Evolutionary conservation across 1,139 yeast genomes (phyloP).

Genomic region (Magnusiomyces starmeri): DNA sequence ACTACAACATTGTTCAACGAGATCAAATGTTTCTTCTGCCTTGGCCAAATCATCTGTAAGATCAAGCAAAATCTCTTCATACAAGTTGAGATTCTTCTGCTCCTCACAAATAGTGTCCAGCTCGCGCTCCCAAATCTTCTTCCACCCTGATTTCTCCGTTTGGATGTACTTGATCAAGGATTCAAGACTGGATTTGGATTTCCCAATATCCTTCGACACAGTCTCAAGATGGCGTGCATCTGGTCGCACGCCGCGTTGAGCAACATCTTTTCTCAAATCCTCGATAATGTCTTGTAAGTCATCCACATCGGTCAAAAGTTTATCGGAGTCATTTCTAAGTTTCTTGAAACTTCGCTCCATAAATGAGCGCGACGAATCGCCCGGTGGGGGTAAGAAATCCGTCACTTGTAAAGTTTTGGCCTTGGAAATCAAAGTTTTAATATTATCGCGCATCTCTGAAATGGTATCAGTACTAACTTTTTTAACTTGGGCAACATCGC

Average conservation of each 20-base stretch:
- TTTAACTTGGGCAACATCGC: constrained; percentile 56
- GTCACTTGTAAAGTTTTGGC: constrained; percentile 43
- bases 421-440: constrained; percentile 42
- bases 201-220: constrained; percentile 56
- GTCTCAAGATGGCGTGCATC: constrained; percentile 62
- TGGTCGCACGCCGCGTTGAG: constrained; percentile 83
- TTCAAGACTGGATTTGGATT: constrained; percentile 48
- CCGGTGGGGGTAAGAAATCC: constrained; percentile 35
- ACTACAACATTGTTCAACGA: constrained; percentile 74
- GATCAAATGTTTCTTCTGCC: constrained; percentile 71
- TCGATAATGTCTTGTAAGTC: constrained; percentile 90
- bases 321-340: constrained; percentile 71
- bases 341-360: constrained; percentile 72
- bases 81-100: constrained; percentile 84
- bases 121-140: constrained; percentile 86
- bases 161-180: constrained; percentile 55
- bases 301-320: constrained; percentile 70
- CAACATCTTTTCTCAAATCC: constrained; percentile 83
- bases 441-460: constrained; percentile 38
- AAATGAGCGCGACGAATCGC: constrained; percentile 53
- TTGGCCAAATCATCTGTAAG: constrained; percentile 71
- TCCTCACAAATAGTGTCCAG: constrained; percentile 87
- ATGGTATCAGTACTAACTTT: constrained; percentile 50
- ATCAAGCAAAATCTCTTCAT: constrained; percentile 77
- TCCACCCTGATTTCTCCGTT: constrained; percentile 78